phyloP scores from a whole-genome alignment of 306 rosid genomes.

The Cucurbita pepo region DNA sequence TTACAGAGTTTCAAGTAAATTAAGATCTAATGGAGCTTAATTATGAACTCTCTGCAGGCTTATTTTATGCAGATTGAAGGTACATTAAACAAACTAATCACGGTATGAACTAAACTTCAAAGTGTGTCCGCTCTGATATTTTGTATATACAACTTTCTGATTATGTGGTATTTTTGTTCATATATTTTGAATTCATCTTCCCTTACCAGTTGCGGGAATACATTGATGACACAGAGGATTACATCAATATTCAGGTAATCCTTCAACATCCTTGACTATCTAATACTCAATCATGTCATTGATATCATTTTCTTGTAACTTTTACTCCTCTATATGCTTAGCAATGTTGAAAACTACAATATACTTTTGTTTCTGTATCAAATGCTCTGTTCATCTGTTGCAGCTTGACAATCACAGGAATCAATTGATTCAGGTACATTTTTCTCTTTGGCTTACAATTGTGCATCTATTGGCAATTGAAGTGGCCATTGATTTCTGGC shows the following conservation, averaged over 20 bases:
- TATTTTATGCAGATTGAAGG: constrained; percentile 76
- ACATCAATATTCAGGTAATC: constrained; percentile 70
- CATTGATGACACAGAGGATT: constrained; percentile 82
- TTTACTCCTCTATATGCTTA: not conserved
- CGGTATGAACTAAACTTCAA: constrained; percentile 48
- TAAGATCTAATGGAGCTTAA: constrained; percentile 4
- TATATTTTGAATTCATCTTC: not conserved
- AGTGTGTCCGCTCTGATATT: too few relatives aligned
- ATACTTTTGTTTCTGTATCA: not conserved
- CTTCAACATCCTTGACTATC: not conserved
- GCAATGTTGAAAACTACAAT: not conserved
- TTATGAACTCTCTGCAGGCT: constrained; percentile 38
- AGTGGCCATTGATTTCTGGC: not conserved
- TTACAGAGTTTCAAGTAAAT: not conserved
- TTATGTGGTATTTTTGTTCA: not conserved
- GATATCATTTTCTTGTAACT: not conserved
- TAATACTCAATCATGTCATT: not conserved
- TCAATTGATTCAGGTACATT: constrained; percentile 52
- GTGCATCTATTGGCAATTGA: not conserved
- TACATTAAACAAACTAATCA: constrained; percentile 52
- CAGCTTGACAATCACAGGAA: constrained; percentile 69
- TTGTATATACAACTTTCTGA: constrained; percentile 13
- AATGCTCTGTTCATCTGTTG: constrained; percentile 9
- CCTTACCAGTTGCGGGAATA: constrained; percentile 44
- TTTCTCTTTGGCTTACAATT: not conserved